Evolutionary conservation across 1,139 yeast genomes (phyloP).

Genomic region (Hyphopichia burtonii): DNA sequence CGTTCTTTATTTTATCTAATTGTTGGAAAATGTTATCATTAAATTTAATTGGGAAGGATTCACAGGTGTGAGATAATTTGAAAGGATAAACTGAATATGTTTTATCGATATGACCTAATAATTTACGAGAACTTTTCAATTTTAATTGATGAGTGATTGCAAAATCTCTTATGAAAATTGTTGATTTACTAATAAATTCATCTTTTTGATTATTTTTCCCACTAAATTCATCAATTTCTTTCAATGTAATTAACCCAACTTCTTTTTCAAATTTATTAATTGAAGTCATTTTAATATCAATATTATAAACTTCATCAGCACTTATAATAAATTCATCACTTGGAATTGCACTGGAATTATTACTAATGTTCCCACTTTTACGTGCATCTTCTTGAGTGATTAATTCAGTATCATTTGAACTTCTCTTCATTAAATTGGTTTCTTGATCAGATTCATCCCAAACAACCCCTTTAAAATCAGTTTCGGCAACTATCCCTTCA

Average conservation of each 20-base stretch:
- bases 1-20: conserved; percentile 44
- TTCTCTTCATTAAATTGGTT: conserved; percentile 49
- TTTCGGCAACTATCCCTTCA: conserved; percentile 86
- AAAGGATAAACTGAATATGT: conserved; percentile 86
- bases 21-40: conserved; percentile 28
- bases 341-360: conserved; percentile 54
- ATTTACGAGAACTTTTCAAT: conserved; percentile 69
- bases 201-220: conserved; percentile 58
- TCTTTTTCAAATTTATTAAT: conserved; percentile 46
- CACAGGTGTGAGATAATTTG: conserved; percentile 68
- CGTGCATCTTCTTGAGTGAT: conserved; percentile 8
- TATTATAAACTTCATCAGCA: conserved; percentile 83
- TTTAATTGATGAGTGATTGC: conserved; percentile 76
- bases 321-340: conserved; percentile 71
- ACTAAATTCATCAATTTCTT: conserved; percentile 59
- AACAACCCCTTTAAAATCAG: conserved; percentile 87
- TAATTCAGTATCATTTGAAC: conserved; percentile 7
- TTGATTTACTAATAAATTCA: conserved; percentile 60
- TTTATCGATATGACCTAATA: conserved; percentile 70
- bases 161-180: conserved; percentile 82
- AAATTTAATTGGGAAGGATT: conserved; percentile 54
- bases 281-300: conserved; percentile 82
- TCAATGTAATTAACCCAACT: conserved; percentile 65
- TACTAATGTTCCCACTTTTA: conserved; percentile 29
- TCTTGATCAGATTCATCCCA: conserved; percentile 90